Conservation (phyloP, 164 flowering plant species). For the Amborella trichopoda region DNA sequence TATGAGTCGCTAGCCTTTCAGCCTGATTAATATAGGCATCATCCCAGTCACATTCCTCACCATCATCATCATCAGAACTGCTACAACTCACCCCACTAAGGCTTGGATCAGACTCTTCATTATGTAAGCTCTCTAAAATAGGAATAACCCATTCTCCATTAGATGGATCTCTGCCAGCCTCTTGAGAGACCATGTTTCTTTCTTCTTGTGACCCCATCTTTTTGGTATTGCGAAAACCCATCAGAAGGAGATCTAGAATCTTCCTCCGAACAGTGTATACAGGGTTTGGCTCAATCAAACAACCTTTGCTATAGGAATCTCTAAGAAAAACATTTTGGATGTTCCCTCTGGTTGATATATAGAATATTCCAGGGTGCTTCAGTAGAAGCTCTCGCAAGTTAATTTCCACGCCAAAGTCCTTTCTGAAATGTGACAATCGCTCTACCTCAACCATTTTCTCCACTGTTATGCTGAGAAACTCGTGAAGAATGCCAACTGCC, state of each 20-base stretch:
- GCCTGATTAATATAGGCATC: background rate
- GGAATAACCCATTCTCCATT: slow-evolving; percentile 56
- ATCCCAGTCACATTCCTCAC: background rate
- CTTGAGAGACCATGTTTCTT: slow-evolving; percentile 1
- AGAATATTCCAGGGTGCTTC: slow-evolving; percentile 87
- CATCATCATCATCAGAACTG: background rate
- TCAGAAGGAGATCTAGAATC: slow-evolving; percentile 63
- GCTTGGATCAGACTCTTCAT: background rate
- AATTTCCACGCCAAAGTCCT: slow-evolving; percentile 57
- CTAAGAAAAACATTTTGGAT: slow-evolving; percentile 58
- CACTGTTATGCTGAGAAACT: slow-evolving; percentile 65
- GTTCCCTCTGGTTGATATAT: slow-evolving; percentile 65
- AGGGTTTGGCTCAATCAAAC: slow-evolving; percentile 47
- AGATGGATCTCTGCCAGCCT: slow-evolving; percentile 5
- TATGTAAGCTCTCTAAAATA: slow-evolving; percentile 24
- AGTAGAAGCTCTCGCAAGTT: slow-evolving; percentile 71
- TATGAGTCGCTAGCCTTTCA: too few relatives aligned
- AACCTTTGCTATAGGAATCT: slow-evolving; percentile 65
- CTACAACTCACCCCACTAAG: slow-evolving; percentile 1
- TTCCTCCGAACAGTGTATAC: slow-evolving; percentile 52
- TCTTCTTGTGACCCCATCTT: slow-evolving; percentile 13
- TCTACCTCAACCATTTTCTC: slow-evolving; percentile 80
- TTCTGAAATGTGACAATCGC: slow-evolving; percentile 58
- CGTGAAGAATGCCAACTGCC: slow-evolving; percentile 72
- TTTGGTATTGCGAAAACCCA: slow-evolving; percentile 38